phyloP scores from a whole-genome alignment of 306 rosid genomes.

The Cicer cuneatum region DNA sequence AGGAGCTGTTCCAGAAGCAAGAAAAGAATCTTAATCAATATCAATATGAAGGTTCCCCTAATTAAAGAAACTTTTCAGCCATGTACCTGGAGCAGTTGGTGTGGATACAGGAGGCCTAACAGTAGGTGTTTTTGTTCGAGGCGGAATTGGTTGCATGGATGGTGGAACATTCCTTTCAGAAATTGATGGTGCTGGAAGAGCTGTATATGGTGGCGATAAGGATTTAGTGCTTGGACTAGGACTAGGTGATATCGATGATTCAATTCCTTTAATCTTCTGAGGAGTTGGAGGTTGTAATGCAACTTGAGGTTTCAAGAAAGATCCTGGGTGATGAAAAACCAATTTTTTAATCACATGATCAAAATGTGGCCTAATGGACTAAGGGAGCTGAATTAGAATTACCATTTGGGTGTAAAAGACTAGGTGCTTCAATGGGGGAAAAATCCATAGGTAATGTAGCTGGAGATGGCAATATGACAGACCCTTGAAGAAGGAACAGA shows the following conservation, averaged over 20 bases:
- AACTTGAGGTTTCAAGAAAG: slow-evolving; percentile 53
- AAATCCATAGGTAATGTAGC: slow-evolving; percentile 47
- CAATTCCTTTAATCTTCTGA: slow-evolving; percentile 42
- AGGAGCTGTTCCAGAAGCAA: slow-evolving; percentile 51
- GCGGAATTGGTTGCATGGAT: slow-evolving; percentile 44
- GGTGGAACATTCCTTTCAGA: slow-evolving; percentile 47
- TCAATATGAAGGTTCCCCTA: slow-evolving; percentile 34
- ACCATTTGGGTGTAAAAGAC: slow-evolving; percentile 60
- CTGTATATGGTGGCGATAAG: slow-evolving; percentile 45
- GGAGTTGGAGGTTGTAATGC: slow-evolving; percentile 56
- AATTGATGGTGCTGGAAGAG: slow-evolving; percentile 55
- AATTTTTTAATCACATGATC: slow-evolving; percentile 36
- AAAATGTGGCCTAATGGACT: slow-evolving; percentile 27
- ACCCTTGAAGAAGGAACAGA: slow-evolving; percentile 52
- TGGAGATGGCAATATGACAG: slow-evolving; percentile 63
- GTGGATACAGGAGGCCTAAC: slow-evolving; percentile 47
- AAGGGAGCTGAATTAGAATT: slow-evolving; percentile 49
- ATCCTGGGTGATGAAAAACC: slow-evolving; percentile 56
- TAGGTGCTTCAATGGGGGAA: slow-evolving; percentile 55
- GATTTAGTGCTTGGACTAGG: slow-evolving; percentile 48
- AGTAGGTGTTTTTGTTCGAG: slow-evolving; percentile 44
- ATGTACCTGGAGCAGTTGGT: slow-evolving; percentile 69
- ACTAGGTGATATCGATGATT: slow-evolving; percentile 60
- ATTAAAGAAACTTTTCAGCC: slow-evolving; percentile 7
- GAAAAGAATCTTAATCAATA: slow-evolving; percentile 21